Evolutionary conservation across 129 eudicot species (phyloP), one percentile per base, ranked within the genome.

Genomic region (Flaveria ramosissima): DNA sequence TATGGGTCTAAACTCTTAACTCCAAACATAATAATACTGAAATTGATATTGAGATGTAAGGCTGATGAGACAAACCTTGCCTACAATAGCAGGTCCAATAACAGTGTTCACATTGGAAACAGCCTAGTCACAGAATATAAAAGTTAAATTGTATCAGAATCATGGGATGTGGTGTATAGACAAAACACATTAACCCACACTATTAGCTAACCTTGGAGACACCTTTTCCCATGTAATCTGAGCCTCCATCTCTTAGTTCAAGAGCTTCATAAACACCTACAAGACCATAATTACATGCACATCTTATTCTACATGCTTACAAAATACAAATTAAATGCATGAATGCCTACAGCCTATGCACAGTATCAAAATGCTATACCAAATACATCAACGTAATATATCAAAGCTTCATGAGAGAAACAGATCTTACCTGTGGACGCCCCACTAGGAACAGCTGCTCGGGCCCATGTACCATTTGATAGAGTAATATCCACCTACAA

Each of bases 401-500:
- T 0, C 6, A 11, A 53, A 53, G 16, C 45, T 75, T 72, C 51
- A 75, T 42, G 43, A 72, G 4, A 23, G 3, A 9, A 27, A 63
- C 23, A 47, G 63, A 65, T 84, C 78, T 80, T 80, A 94, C 99
- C 99, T 6, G 99, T 94, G 81, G 99, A 94, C 81, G 99, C 99
- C 42, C 99, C 99, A 83, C 99, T 94, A 4, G 99, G 97, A 71
- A 94, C 99, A 75, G 99, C 99, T 61, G 99, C 99, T 85, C 99
- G 89, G 47, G 90, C 85, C 52, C 39, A 79, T 62, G 80, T 56
- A 52, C 96, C 99, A 71, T 87, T 76, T 20, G 90, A 82, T 17
- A 89, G 85, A 63, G 76, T 76, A 30, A 89, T 75, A 82, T 94
- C 99, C 68, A 92, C 97, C 99, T 94, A 47, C 81, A 81, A 41